A percentile compares a stretch with the other conserved stretches of the same genome.
phyloP scores from a whole-genome alignment of 1,284 basidiomycete species.

The Puccinia polysora region DNA sequence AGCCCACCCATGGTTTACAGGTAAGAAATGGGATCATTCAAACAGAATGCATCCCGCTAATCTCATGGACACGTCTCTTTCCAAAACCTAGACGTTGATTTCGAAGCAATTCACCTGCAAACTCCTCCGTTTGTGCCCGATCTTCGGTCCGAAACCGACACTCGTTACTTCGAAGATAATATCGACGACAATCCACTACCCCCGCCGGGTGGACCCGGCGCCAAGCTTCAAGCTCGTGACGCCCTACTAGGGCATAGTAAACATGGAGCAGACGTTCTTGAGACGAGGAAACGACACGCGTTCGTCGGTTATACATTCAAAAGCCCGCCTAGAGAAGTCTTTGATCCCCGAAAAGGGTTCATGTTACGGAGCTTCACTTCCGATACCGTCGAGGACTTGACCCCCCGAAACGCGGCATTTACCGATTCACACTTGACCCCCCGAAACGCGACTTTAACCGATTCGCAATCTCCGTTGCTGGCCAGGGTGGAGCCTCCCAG shows the following conservation, averaged over 20 bases:
- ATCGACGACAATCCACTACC: slow-evolving; percentile 85
- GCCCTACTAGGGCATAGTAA: slow-evolving; percentile 76
- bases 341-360: slow-evolving; percentile 42
- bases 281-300: slow-evolving; percentile 81
- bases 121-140: slow-evolving; percentile 82
- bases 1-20: slow-evolving; percentile 79
- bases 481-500: neutral
- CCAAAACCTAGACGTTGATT: slow-evolving; percentile 62
- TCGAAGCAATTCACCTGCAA: slow-evolving; percentile 70
- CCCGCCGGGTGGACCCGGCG: slow-evolving; percentile 77
- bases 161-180: slow-evolving; percentile 64
- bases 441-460: too few species aligned
- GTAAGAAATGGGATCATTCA: slow-evolving; percentile 47
- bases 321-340: slow-evolving; percentile 23
- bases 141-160: slow-evolving; percentile 72
- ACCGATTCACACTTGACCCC: neutral
- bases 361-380: slow-evolving; percentile 5
- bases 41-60: neutral
- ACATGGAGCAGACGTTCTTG: slow-evolving; percentile 77
- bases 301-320: slow-evolving; percentile 79
- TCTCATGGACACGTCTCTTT: neutral
- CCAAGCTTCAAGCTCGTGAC: slow-evolving; percentile 76
- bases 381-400: neutral
- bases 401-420: neutral
- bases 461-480: too few species aligned